These are phyloP conservation scores for Asterochloris sp. DNA, from an alignment of 139 green algal genomes.

Conservation along the genomic window DNA sequence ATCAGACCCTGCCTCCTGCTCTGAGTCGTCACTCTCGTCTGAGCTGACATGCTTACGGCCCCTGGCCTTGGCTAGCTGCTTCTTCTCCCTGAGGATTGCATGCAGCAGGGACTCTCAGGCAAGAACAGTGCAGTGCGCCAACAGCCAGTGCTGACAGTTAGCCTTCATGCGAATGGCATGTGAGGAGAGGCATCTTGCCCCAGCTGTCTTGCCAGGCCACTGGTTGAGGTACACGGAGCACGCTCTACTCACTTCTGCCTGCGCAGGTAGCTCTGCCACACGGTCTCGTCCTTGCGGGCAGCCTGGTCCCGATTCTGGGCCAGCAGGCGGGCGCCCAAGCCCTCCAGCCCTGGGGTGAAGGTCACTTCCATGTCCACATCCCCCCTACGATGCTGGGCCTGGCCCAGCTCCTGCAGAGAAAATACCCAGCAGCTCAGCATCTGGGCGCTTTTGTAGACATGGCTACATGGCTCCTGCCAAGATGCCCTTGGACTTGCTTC, in stretches of 20 bases:
- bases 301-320: slow-evolving; percentile 58
- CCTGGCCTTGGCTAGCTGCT: slow-evolving; percentile 42
- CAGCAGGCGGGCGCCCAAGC: slow-evolving; percentile 64
- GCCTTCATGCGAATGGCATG: neutral
- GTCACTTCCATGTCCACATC: slow-evolving; percentile 73
- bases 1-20: slow-evolving; percentile 20
- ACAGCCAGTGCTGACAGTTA: neutral
- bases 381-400: slow-evolving; percentile 57
- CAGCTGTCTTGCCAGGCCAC: neutral
- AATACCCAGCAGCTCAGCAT: slow-evolving; percentile 34
- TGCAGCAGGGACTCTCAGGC: neutral
- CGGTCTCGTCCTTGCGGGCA: slow-evolving; percentile 59
- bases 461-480: too few species aligned
- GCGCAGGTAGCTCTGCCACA: slow-evolving; percentile 78
- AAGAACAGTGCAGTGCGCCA: neutral
- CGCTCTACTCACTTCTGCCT: slow-evolving; percentile 14
- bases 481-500: too few species aligned
- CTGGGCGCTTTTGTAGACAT: too few species aligned
- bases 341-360: slow-evolving; percentile 71
- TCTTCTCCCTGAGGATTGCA: slow-evolving; percentile 59
- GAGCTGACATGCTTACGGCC: slow-evolving; percentile 27
- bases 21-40: slow-evolving; percentile 36
- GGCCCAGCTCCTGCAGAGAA: slow-evolving; percentile 20
- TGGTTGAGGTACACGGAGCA: too few species aligned
- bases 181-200: neutral